Base-by-base conservation (phyloP, 2,329 filamentous ascomycete genomes). In the Juglanconis juglandina region DNA sequence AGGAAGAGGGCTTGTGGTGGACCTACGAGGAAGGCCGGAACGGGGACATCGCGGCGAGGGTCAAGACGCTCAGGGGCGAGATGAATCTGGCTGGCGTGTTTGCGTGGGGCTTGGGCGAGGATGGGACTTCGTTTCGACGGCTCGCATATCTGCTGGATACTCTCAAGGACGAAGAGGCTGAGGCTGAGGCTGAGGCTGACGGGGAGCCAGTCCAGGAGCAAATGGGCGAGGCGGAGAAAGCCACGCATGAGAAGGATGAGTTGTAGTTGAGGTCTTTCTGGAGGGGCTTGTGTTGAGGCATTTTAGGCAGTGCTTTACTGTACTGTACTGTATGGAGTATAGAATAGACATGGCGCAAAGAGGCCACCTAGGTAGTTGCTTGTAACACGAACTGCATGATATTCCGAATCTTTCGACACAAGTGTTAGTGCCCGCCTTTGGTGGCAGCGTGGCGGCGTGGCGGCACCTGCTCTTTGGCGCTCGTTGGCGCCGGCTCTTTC, bases 21-120 rank as follows among this genome's bases (percentile, higher is more conserved):
- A 87, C 87, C 0, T 92, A 87, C 77, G 90, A 92, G 62, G 89
- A 86, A 0, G 77, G 81, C 0, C 77, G 78, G 7, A 78, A 85
- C 11, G 55, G 47, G 1, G 55, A 57, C 30, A 86, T 92, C 54
- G 66, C 71, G 11, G 75, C 76, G 59, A 92, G 92, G 74, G 84
- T 91, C 60, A 73, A 79, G 3, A 70, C 80, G 4, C 79, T 92
- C 41, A 78, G 90, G 3, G 74, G 77, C 35, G 76, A 76, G 37
- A 79, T 81, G 68, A 72, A 75, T 1, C 71, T 92, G 0, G 88
- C 89, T 1, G 89, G 90, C 14, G 84, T 90, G 4, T 91, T 92
- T 79, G 88, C 88, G 0, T 92, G 88, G 89, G 88, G 86, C 24
- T 68, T 92, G 60, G 89, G 87, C 2, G 88, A 92, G 72, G 89